These are phyloP conservation scores for Boehmeria nivea DNA, from an alignment of 306 rosid genomes.

Conservation along the genomic window DNA sequence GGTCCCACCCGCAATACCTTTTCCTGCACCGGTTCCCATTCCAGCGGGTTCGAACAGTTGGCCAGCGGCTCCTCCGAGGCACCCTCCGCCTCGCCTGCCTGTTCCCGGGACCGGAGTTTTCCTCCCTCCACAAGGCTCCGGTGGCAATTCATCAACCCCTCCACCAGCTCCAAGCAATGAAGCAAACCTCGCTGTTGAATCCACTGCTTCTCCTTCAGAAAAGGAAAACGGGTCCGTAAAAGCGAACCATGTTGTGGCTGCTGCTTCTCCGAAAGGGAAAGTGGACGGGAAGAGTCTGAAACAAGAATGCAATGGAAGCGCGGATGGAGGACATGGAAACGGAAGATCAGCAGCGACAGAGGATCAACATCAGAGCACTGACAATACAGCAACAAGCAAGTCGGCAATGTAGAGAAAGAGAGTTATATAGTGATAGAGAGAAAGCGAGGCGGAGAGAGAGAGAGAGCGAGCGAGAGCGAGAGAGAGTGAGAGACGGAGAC, in stretches of 20 bases:
- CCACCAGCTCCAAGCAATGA: constrained; percentile 33
- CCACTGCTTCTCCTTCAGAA: constrained; percentile 28
- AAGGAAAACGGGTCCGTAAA: constrained; percentile 50
- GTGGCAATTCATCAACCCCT: constrained; percentile 47
- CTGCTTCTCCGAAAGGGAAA: constrained; percentile 39
- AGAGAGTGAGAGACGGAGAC: constrained; percentile 23
- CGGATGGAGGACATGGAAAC: constrained; percentile 41
- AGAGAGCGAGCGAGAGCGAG: constrained; percentile 24
- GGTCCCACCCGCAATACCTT: constrained; percentile 54
- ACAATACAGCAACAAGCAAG: constrained; percentile 30
- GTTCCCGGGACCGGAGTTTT: constrained; percentile 92
- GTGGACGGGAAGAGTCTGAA: constrained; percentile 35
- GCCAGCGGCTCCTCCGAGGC: constrained; percentile 69
- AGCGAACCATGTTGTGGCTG: constrained; percentile 22
- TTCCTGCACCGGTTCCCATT: constrained; percentile 58
- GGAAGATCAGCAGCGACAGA: constrained; percentile 28
- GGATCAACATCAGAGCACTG: constrained; percentile 33
- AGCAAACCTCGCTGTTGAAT: too few species aligned
- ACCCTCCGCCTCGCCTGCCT: constrained; percentile 67
- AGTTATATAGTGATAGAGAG: constrained; percentile 15
- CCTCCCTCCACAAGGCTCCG: constrained; percentile 87
- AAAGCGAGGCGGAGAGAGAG: constrained; percentile 11
- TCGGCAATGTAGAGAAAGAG: constrained; percentile 17
- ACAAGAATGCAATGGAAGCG: constrained; percentile 61
- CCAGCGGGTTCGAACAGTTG: constrained; percentile 64